Evolutionary conservation across 805 yeast species (phyloP).

Genomic region (Kazachstania kunashirensis): DNA sequence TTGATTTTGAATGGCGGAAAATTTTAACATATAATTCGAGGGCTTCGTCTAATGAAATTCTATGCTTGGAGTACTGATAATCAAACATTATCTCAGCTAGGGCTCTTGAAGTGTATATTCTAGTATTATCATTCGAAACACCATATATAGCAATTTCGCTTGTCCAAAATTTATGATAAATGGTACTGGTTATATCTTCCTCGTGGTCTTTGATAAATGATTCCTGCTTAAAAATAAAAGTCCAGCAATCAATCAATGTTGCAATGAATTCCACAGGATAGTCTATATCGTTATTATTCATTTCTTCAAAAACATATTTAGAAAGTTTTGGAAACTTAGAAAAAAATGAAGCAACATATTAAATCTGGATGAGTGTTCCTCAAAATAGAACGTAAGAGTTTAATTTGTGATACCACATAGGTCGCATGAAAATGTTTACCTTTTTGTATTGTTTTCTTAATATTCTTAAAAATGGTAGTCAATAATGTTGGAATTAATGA

Average conservation of each 20-base stretch:
- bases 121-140: conserved; percentile 21
- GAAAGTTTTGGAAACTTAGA: conserved; percentile 22
- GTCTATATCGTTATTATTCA: conserved; percentile 15
- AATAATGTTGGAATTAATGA: conserved; percentile 30
- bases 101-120: conserved; percentile 26
- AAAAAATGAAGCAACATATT: conserved; percentile 7
- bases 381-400: conserved; percentile 16
- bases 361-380: conserved; percentile 11
- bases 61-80: conserved; percentile 14
- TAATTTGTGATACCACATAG: conserved; percentile 20
- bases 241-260: conserved; percentile 20
- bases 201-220: conserved; percentile 18
- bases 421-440: conserved; percentile 26
- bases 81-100: conserved; percentile 31
- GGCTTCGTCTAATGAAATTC: conserved; percentile 14
- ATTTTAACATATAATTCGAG: conserved; percentile 17
- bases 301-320: conserved; percentile 16
- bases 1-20: conserved; percentile 12
- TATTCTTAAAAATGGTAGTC: conserved; percentile 24
- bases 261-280: conserved; percentile 23
- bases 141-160: conserved; percentile 24
- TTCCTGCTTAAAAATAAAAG: conserved; percentile 14
- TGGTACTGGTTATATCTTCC: conserved; percentile 8
- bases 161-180: conserved; percentile 18
- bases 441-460: conserved; percentile 29